phyloP scores from a whole-genome alignment of 106 monocot genomes.

The Acorus gramineus region DNA sequence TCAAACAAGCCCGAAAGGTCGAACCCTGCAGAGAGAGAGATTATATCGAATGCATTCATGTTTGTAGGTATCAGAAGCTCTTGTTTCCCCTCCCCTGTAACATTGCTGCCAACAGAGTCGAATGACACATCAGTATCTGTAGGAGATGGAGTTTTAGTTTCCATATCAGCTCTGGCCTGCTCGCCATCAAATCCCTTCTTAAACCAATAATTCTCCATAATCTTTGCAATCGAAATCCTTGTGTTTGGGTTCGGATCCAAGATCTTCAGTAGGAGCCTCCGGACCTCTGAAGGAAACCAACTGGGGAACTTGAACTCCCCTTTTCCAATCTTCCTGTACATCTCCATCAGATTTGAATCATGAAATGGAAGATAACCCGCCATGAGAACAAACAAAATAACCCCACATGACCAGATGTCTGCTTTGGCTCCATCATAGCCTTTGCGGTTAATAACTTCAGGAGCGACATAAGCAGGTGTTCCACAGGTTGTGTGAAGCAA shows the following conservation, averaged over 20 bases:
- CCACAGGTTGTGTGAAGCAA: slow-evolving; percentile 63
- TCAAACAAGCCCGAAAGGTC: slow-evolving; percentile 69
- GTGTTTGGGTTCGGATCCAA: slow-evolving; percentile 44
- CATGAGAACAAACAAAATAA: slow-evolving; percentile 40
- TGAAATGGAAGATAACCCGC: slow-evolving; percentile 63
- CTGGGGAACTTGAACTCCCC: slow-evolving; percentile 45
- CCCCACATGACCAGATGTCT: slow-evolving; percentile 61
- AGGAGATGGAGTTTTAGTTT: not conserved
- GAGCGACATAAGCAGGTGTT: slow-evolving; percentile 61
- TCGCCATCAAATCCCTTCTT: slow-evolving; percentile 23
- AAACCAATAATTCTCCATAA: slow-evolving; percentile 44
- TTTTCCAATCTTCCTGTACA: slow-evolving; percentile 53
- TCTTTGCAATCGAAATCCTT: slow-evolving; percentile 36
- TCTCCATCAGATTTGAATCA: slow-evolving; percentile 47
- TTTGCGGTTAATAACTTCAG: slow-evolving; percentile 35
- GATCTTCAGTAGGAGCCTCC: slow-evolving; percentile 36
- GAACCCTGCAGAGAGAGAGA: slow-evolving; percentile 62
- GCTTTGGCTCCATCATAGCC: slow-evolving; percentile 34
- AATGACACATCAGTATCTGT: not conserved
- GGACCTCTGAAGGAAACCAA: slow-evolving; percentile 40
- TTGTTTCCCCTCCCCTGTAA: slow-evolving; percentile 6
- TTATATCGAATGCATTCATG: slow-evolving; percentile 85
- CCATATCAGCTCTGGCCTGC: slow-evolving; percentile 3
- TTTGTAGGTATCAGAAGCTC: slow-evolving; percentile 15
- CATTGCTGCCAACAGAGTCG: not conserved